Conservation (phyloP, 2,329 filamentous ascomycete genomes). For the Cladosporium halotolerans region DNA sequence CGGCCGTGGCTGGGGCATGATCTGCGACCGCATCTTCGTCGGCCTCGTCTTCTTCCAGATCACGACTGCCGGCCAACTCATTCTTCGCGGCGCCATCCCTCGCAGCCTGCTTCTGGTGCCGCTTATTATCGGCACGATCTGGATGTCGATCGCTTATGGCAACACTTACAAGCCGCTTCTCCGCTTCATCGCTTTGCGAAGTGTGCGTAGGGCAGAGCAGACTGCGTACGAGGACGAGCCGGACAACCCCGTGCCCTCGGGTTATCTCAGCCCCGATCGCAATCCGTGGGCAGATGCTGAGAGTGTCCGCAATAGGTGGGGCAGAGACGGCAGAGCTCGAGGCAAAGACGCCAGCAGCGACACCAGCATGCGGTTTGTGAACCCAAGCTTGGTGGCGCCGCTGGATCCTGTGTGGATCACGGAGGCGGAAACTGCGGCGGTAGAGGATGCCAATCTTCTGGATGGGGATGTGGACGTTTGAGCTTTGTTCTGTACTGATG, state of each 20-base stretch:
- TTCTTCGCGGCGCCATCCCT: constrained; percentile 65
- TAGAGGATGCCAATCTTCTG: background rate
- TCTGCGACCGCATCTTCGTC: constrained; percentile 83
- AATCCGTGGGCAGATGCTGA: constrained; percentile 32
- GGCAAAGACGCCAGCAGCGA: constrained; percentile 70
- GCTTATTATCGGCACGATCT: constrained; percentile 71
- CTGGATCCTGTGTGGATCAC: constrained; percentile 27
- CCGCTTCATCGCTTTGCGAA: constrained; percentile 84
- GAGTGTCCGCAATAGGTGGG: constrained; percentile 11
- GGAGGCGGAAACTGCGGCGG: constrained; percentile 8
- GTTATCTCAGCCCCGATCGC: constrained; percentile 27
- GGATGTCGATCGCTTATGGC: constrained; percentile 80
- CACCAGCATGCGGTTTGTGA: constrained; percentile 64
- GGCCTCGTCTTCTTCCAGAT: constrained; percentile 85
- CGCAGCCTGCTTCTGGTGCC: constrained; percentile 69
- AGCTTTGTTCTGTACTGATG: background rate
- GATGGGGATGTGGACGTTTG: background rate
- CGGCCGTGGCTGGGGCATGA: constrained; percentile 91
- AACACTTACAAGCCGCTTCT: constrained; percentile 81
- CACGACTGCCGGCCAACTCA: constrained; percentile 82
- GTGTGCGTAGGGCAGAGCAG: constrained; percentile 60
- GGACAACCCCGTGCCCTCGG: constrained; percentile 4
- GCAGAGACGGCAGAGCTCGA: constrained; percentile 38
- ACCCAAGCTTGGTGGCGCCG: constrained; percentile 65
- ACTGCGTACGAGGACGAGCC: constrained; percentile 37